phyloP scores from a whole-genome alignment of 176 grass and related monocot genomes.

The Hyparrhenia diplandra region DNA sequence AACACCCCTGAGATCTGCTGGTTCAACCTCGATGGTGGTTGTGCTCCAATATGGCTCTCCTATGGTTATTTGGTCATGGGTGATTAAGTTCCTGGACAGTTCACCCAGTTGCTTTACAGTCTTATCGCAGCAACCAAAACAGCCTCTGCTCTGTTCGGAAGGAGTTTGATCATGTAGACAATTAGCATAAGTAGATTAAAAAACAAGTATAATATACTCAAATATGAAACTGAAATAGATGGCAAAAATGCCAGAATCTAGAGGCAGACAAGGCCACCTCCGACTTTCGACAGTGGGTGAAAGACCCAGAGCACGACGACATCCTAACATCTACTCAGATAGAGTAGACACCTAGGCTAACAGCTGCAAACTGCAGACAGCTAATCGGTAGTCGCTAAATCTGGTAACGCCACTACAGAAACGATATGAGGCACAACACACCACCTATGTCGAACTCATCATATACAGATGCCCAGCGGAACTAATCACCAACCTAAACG shows the following conservation, averaged over 20 bases:
- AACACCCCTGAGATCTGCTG: slow-evolving; percentile 24
- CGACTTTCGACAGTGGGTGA: not conserved
- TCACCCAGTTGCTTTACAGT: slow-evolving; percentile 24
- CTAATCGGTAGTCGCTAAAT: not conserved
- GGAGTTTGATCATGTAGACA: slow-evolving; percentile 31
- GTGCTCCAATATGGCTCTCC: slow-evolving; percentile 47
- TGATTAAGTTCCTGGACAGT: slow-evolving; percentile 19
- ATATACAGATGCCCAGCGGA: not conserved
- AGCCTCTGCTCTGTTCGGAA: slow-evolving; percentile 68
- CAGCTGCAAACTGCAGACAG: not conserved
- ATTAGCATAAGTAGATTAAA: slow-evolving; percentile 28
- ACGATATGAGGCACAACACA: no score
- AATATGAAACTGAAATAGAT: not conserved
- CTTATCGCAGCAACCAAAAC: slow-evolving; percentile 59
- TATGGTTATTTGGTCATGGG: slow-evolving; percentile 13
- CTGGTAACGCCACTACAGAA: not conserved
- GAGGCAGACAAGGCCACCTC: not conserved
- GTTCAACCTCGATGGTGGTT: slow-evolving; percentile 50
- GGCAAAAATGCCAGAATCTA: not conserved
- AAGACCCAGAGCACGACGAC: not conserved
- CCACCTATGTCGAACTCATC: not conserved
- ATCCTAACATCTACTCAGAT: not conserved
- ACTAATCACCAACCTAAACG: not conserved
- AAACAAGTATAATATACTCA: not conserved
- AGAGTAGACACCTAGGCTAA: not conserved